Evolutionary conservation across 2,329 filamentous ascomycete species (phyloP), one percentile per base, ranked within the genome.

Genomic region (Alternaria sp.): DNA sequence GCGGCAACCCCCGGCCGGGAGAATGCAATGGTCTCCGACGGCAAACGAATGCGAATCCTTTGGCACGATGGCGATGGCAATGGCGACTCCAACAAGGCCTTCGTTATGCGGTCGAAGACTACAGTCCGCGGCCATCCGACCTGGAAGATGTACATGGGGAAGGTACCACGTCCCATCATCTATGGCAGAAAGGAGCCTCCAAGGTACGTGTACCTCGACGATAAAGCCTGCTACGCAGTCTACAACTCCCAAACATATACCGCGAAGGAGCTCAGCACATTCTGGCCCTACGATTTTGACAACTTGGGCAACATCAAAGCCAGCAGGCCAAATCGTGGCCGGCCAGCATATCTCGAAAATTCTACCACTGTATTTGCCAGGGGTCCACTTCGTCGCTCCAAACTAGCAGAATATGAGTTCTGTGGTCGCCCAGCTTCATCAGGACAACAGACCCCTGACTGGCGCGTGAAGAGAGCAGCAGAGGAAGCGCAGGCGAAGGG

Each of bases 211-310:
- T 76, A 79, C 41, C 76, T 83, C 2, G 81, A 83, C 61, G 81
- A 83, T 53, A 64, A 66, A 15, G 77, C 80, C 4, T 78, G 73
- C 21, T 76, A 76, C 56, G 73, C 75, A 4, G 73, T 83, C 8
- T 68, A 71, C 18, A 49, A 56, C 6, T 79, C 78, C 23, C 69
- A 77, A 23, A 71, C 71, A 11, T 77, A 79, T 55, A 71, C 58
- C 2, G 54, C 65, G 15, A 51, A 66, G 6, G 71, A 78, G 25
- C 58, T 69, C 21, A 58, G 57, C 9, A 50, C 59, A 5, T 78
- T 68, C 59, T 83, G 81, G 81, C 69, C 76, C 0, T 76, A 76
- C 47, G 81, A 83, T 69, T 83, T 82, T 66, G 71, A 72, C 20
- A 63, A 68, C 6, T 60, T 70, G 15, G 79, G 79, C 9, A 70